Percentiles rank a stretch among this genome's conserved stretches.
Evolutionary conservation across 805 yeast genomes (phyloP).

Genomic region (Phaffomyces antillensis): DNA sequence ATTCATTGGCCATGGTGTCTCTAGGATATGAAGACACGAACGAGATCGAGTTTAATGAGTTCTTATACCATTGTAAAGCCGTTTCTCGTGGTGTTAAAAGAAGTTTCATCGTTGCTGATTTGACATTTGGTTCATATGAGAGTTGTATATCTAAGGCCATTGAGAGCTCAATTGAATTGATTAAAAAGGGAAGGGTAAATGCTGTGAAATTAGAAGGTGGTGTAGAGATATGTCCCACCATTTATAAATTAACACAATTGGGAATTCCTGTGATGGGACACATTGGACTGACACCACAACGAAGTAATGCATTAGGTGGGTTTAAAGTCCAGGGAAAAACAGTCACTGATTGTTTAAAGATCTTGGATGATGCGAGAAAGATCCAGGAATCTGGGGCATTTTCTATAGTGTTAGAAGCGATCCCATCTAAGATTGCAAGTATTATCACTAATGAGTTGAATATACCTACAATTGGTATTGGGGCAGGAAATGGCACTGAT

Average conservation of each 20-base stretch:
- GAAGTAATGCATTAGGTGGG: conserved; percentile 73
- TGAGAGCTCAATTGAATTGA: conserved; percentile 44
- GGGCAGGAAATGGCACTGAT: conserved; percentile 78
- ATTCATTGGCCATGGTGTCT: conserved; percentile 88
- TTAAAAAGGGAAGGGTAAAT: conserved; percentile 49
- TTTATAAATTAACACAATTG: conserved; percentile 46
- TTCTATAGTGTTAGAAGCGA: conserved; percentile 72
- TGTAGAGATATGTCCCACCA: conserved; percentile 41
- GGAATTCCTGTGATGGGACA: conserved; percentile 93
- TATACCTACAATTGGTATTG: conserved; percentile 91
- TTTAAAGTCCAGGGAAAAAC: conserved; percentile 79
- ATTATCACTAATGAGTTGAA: conserved; percentile 50
- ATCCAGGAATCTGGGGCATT: conserved; percentile 75
- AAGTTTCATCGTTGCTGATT: conserved; percentile 71
- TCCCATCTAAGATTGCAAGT: conserved; percentile 67
- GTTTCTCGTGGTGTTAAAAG: conserved; percentile 63
- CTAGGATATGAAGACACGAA: conserved; percentile 75
- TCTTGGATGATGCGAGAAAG: conserved; percentile 60
- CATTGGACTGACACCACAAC: conserved; percentile 88
- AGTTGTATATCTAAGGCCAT: conserved; percentile 55
- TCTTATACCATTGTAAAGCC: conserved; percentile 67
- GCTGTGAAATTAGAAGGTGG: conserved; percentile 89
- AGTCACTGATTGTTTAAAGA: conserved; percentile 41
- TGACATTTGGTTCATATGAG: conserved; percentile 88
- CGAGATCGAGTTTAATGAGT: conserved; percentile 72